Evolutionary conservation across 2,329 filamentous ascomycete species (phyloP).

Genomic region (Cryphonectria parasitica): DNA sequence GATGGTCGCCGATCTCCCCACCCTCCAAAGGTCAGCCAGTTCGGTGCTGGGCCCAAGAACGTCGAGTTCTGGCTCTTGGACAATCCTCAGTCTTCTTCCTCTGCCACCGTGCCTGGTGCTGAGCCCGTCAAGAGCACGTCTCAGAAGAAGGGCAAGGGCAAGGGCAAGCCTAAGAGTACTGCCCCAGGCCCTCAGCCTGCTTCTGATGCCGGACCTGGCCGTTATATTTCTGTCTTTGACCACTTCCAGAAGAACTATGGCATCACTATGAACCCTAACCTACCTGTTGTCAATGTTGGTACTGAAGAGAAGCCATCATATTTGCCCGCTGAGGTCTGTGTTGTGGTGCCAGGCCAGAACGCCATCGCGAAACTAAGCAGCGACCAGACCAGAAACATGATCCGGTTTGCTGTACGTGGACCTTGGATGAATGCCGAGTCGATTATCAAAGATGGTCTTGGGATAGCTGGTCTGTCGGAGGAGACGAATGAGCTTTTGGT

Average conservation of each 20-base stretch:
- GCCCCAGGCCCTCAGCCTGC: slow-evolving; percentile 19
- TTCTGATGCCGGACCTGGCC: slow-evolving; percentile 11
- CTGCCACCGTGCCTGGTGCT: slow-evolving; percentile 5
- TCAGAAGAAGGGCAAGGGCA: slow-evolving; percentile 25
- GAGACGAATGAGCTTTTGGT: slow-evolving; percentile 44
- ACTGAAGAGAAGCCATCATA: slow-evolving; percentile 56
- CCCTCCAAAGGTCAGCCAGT: slow-evolving; percentile 34
- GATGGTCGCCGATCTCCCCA: slow-evolving; percentile 38
- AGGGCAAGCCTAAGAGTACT: slow-evolving; percentile 14
- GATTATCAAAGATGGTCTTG: slow-evolving; percentile 55
- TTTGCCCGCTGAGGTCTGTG: slow-evolving; percentile 61
- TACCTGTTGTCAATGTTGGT: slow-evolving; percentile 65
- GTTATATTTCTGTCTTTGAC: slow-evolving; percentile 55
- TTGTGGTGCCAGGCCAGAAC: slow-evolving; percentile 59
- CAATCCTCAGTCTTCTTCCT: slow-evolving; percentile 25
- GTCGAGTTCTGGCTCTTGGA: slow-evolving; percentile 58
- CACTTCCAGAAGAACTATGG: slow-evolving; percentile 51
- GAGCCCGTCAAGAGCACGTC: slow-evolving; percentile 7
- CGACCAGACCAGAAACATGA: slow-evolving; percentile 61
- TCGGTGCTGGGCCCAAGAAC: slow-evolving; percentile 52
- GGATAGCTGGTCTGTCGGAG: slow-evolving; percentile 50
- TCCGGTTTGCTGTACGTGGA: slow-evolving; percentile 60
- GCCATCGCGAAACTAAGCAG: slow-evolving; percentile 51
- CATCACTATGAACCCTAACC: slow-evolving; percentile 35
- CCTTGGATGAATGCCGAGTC: slow-evolving; percentile 60